Evolutionary conservation across 139 green algal species (phyloP).

Genomic region (Astrephomene gubernaculifera): DNA sequence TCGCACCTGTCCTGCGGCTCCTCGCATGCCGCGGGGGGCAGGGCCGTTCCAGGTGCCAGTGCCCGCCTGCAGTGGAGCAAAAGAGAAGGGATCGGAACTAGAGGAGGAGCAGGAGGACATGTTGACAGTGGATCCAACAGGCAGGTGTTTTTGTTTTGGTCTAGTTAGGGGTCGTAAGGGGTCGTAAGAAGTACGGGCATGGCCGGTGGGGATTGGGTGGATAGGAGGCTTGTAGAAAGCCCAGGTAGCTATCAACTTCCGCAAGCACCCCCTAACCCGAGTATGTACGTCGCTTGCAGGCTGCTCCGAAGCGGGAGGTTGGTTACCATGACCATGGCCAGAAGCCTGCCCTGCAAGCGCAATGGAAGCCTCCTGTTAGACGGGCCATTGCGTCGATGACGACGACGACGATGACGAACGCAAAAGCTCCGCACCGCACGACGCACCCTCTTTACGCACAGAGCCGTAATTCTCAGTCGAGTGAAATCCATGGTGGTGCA

Average conservation of each 20-base stretch:
- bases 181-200: too few relatives aligned
- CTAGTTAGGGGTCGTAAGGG: too few relatives aligned
- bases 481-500: constrained; percentile 66
- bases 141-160: too few relatives aligned
- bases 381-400: too few relatives aligned
- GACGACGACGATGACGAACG: too few relatives aligned
- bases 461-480: constrained; percentile 72
- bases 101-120: background rate
- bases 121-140: too few relatives aligned
- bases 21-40: constrained; percentile 65
- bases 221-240: too few relatives aligned
- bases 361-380: too few relatives aligned
- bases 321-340: background rate
- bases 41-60: constrained; percentile 86
- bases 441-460: background rate
- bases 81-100: background rate
- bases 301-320: background rate
- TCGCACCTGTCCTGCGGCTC: background rate
- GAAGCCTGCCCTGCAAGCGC: too few relatives aligned
- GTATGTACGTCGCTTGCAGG: constrained; percentile 13
- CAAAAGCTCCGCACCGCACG: too few relatives aligned
- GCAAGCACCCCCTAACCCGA: constrained; percentile 1
- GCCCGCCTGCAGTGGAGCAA: constrained; percentile 46
- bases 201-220: too few relatives aligned
- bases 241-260: too few relatives aligned